phyloP scores from a whole-genome alignment of 257 asterid species.

The Galeopsis tetrahit region DNA sequence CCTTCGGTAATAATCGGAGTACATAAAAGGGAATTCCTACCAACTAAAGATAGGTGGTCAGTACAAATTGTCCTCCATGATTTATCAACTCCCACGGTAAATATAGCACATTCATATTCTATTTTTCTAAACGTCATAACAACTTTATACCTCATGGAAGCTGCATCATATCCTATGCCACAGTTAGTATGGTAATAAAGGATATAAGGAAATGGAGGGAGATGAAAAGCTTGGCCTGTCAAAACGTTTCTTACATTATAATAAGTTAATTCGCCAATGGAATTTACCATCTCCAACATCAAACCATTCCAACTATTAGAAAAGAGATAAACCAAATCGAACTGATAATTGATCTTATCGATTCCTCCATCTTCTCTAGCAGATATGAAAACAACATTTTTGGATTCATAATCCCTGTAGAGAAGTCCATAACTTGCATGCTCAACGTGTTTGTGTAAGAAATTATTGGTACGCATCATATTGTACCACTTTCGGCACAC shows the following conservation, averaged over 20 bases:
- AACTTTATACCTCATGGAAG: constrained; percentile 21
- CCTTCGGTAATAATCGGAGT: constrained; percentile 21
- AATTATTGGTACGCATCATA: too few relatives aligned
- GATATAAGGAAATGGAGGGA: background rate
- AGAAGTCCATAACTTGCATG: too few relatives aligned
- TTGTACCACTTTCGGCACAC: too few relatives aligned
- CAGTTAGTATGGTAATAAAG: rapidly evolving
- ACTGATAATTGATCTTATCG: background rate
- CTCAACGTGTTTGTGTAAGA: too few relatives aligned
- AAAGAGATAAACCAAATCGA: too few relatives aligned
- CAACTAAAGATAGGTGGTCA: background rate
- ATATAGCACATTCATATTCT: background rate
- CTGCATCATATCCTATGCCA: constrained; percentile 2
- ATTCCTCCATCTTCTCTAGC: background rate
- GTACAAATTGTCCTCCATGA: constrained; percentile 1
- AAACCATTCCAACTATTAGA: background rate
- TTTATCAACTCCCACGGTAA: constrained; percentile 8
- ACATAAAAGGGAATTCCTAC: background rate
- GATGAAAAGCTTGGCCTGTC: background rate
- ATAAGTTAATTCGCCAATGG: background rate
- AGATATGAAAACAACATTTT: background rate
- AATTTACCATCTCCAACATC: background rate
- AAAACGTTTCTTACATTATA: background rate
- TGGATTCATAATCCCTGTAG: background rate
- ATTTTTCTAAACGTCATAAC: background rate